Base-by-base conservation (phyloP, 1,139 yeast species). In the Candida frijolesensis region DNA sequence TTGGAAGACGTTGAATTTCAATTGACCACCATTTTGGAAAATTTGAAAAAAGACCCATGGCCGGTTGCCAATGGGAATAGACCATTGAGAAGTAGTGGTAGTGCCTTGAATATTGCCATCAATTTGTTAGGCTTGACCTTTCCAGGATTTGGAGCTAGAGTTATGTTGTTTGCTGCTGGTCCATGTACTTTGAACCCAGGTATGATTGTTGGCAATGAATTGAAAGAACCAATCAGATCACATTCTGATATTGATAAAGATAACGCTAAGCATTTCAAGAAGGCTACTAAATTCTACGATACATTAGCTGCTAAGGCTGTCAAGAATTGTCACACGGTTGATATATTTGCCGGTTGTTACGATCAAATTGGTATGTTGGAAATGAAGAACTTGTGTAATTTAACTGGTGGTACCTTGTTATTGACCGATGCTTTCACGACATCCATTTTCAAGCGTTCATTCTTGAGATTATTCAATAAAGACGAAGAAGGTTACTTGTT, bases 331-430 rank as follows among this genome's bases (percentile, higher is more conserved):
- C 97, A 91, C 64, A 83, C 95, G 22, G 85, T 94, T 49, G 99
- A 94, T 70, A 84, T 94, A 48, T 92, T 91, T 72, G 98, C 96
- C 38, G 99, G 99, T 54, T 91, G 97, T 72, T 92, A 91, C 67
- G 99, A 94, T 72, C 99, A 94, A 77, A 89, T 92, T 57, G 99
- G 99, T 67, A 86, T 94, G 82, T 86, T 88, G 60, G 99, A 94
- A 75, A 94, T 94, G 98, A 89, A 90, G 71, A 80, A 88, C 53
- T 76, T 95, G 61, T 82, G 96, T 53, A 89, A 90, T 72, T 78
- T 83, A 60, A 94, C 98, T 29, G 99, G 99, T 61, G 99, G 99
- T 71, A 88, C 89, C 34, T 77, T 95, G 64, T 83, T 94, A 50
- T 82, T 94, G 60, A 81, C 96, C 1, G 99, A 94, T 76, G 95